Evolutionary conservation across 192 early-diverging fungal species (phyloP), one percentile per base, ranked within the genome.

Genomic region (Thoreauomyces humboldtii): DNA sequence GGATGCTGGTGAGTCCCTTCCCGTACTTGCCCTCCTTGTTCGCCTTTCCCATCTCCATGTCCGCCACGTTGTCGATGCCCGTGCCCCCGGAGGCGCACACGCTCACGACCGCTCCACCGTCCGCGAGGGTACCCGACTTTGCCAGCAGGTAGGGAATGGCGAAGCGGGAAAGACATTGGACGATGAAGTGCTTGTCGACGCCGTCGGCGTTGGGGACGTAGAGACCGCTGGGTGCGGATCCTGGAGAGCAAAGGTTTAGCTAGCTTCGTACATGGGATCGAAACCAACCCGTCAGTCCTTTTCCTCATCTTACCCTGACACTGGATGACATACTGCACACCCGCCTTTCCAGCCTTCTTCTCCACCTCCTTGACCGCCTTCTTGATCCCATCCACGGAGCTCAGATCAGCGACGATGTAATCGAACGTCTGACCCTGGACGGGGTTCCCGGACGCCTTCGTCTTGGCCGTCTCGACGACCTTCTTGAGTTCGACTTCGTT

Each of bases 361-460:
- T 52, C 9, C 25, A 52, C 50, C 7, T 24, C 50, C 32, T 52
- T 52, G 6, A 52, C 50, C 15, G 50, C 50, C 6, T 14, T 27
- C 29, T 52, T 52, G 50, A 52, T 52, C 5, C 50, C 50, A 2
- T 5, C 17, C 27, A 52, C 27, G 2, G 50, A 6, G 50, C 50
- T 52, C 27, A 52, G 50, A 29, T 52, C 50, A 2, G 50, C 50
- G 9, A 52, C 50, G 32, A 52, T 31, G 17, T 52, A 52, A 31
- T 52, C 50, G 29, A 52, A 52, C 6, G 24, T 27, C 27, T 52
- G 25, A 29, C 50, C 50, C 17, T 28, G 5, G 11, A 9, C 38
- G 50, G 25, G 27, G 29, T 5, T 29, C 27, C 27, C 27, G 27
- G 50, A 15, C 50, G 50, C 50, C 14, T 15, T 27, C n/a, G n/a